Evolutionary conservation across 768 basidiomycete species (phyloP).

Genomic region (Tricholoma flavovirens): DNA sequence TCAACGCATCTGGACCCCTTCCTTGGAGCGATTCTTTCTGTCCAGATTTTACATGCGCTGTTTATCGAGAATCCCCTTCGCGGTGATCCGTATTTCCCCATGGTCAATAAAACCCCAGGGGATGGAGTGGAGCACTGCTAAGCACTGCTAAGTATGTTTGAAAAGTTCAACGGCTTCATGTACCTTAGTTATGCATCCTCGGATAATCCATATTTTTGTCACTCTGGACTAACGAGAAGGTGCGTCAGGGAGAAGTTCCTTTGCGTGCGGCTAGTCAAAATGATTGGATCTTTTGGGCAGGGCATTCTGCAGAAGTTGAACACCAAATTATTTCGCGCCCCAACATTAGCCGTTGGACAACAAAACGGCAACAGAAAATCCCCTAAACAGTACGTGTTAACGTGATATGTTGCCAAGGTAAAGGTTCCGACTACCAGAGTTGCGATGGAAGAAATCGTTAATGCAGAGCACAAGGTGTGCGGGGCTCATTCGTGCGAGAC

Average conservation of each 20-base stretch:
- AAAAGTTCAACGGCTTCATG: neutral
- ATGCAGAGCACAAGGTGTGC: neutral
- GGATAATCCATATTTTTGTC: neutral
- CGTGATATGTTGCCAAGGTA: neutral
- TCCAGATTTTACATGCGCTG: neutral
- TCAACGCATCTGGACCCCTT: neutral
- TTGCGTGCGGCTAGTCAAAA: neutral
- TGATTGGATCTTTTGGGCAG: neutral
- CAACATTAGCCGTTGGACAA: neutral
- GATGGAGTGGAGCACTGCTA: neutral
- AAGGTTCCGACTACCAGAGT: neutral
- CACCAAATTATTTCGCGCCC: neutral
- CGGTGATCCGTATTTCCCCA: neutral
- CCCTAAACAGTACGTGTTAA: too few relatives aligned
- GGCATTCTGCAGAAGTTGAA: neutral
- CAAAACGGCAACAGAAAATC: too few relatives aligned
- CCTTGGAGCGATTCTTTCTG: neutral
- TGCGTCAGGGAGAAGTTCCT: neutral
- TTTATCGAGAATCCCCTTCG: neutral
- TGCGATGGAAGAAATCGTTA: neutral
- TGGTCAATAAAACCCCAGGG: neutral
- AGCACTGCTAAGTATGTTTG: neutral
- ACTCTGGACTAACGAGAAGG: neutral
- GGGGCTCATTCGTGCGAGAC: too few relatives aligned
- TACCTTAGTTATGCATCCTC: neutral